These are phyloP conservation scores for Nicotiana noctiflora DNA, from an alignment of 257 asterid species.

Conservation along the genomic window DNA sequence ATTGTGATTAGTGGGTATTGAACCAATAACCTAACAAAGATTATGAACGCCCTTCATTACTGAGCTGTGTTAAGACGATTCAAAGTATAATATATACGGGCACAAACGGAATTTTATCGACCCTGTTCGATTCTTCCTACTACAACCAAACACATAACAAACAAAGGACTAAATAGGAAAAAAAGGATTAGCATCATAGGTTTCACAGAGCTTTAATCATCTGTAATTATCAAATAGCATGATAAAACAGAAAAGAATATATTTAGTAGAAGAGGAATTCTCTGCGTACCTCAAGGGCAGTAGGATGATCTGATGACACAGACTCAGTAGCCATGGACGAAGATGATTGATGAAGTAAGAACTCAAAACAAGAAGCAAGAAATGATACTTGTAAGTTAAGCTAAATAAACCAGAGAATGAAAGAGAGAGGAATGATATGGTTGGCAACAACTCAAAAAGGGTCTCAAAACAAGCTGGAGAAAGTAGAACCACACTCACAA, in stretches of 20 bases:
- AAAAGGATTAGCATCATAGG: not conserved
- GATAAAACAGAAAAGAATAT: not conserved
- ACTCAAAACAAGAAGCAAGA: not conserved
- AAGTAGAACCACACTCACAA: slow-evolving; percentile 25
- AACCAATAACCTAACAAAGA: too few species aligned
- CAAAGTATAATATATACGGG: too few species aligned
- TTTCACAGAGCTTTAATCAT: not conserved
- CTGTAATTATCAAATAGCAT: not conserved
- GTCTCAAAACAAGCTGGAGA: slow-evolving; percentile 31
- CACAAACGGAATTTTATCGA: too few species aligned
- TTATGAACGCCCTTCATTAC: too few species aligned
- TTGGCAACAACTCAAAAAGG: slow-evolving; percentile 47
- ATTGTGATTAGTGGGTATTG: too few species aligned
- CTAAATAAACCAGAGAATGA: not conserved
- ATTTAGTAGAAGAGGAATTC: not conserved
- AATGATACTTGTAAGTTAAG: not conserved
- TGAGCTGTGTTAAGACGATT: too few species aligned
- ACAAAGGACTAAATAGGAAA: not conserved
- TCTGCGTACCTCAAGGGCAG: slow-evolving; percentile 33
- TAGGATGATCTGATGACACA: slow-evolving; percentile 46
- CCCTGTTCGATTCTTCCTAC: not conserved
- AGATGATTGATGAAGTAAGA: not conserved
- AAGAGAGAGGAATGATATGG: slow-evolving; percentile 43
- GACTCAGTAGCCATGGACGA: slow-evolving; percentile 59
- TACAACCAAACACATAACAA: not conserved